These are phyloP conservation scores for Vanilla planifolia DNA, from an alignment of 106 monocot genomes.

Conservation along the genomic window DNA sequence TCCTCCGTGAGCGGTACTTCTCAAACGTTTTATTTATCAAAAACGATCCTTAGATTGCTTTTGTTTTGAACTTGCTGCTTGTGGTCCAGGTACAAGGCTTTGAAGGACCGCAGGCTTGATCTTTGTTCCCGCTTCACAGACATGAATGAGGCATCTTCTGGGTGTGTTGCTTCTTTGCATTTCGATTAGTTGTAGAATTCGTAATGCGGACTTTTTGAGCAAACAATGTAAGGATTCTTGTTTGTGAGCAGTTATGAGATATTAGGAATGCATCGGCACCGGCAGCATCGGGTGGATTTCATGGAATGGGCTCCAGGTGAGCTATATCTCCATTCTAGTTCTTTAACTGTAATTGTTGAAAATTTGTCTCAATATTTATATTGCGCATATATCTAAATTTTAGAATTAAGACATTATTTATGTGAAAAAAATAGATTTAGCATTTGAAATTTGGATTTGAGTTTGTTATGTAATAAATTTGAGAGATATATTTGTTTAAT, in stretches of 20 bases:
- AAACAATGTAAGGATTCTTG: not conserved
- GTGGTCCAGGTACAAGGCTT: conserved; percentile 45
- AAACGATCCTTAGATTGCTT: not conserved
- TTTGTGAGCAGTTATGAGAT: conserved; percentile 39
- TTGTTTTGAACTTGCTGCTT: not conserved
- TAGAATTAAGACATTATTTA: too few species aligned
- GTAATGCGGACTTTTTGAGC: not conserved
- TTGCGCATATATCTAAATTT: too few species aligned
- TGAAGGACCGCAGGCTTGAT: conserved; percentile 53
- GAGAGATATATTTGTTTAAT: too few species aligned
- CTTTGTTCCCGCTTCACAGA: conserved; percentile 34
- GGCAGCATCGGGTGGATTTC: conserved; percentile 60
- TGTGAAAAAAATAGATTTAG: too few species aligned
- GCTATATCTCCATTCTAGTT: not conserved
- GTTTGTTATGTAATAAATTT: too few species aligned
- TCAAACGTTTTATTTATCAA: not conserved
- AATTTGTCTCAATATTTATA: too few species aligned
- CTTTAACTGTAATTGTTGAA: not conserved
- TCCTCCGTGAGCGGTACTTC: conserved; percentile 53
- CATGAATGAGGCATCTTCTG: conserved; percentile 33
- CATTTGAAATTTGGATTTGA: too few species aligned
- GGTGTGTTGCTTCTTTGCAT: conserved; percentile 22
- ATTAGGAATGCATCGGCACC: conserved; percentile 62
- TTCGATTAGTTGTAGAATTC: not conserved
- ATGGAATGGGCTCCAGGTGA: conserved; percentile 85